phyloP scores from a whole-genome alignment of 768 basidiomycete genomes.

The Russula sp. region DNA sequence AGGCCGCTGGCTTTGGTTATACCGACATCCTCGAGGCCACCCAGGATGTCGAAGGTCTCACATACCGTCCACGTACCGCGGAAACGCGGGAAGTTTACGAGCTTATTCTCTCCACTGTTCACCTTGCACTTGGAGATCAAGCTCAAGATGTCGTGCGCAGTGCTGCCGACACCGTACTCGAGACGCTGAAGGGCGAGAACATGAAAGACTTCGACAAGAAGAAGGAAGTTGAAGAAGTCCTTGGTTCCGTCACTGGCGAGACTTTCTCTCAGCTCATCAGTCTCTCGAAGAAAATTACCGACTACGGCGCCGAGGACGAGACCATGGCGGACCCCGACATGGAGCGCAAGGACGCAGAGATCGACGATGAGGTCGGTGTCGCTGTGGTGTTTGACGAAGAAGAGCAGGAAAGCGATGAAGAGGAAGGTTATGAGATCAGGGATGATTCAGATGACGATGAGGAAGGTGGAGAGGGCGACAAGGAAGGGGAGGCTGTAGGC shows the following conservation, averaged over 20 bases:
- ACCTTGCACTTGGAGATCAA: slow-evolving; percentile 83
- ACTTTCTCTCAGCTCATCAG: slow-evolving; percentile 75
- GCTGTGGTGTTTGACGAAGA: slow-evolving; percentile 98
- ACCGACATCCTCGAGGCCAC: slow-evolving; percentile 93
- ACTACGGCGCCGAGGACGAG: slow-evolving; percentile 88
- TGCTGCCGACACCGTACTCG: slow-evolving; percentile 88
- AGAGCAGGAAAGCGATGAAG: slow-evolving; percentile 88
- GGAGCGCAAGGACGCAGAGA: slow-evolving; percentile 78
- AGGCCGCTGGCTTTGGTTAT: slow-evolving; percentile 62
- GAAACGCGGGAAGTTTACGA: slow-evolving; percentile 95
- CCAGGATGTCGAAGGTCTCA: slow-evolving; percentile 85
- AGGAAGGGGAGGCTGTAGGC: slow-evolving; percentile 35
- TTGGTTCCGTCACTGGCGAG: slow-evolving; percentile 61
- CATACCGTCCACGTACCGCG: slow-evolving; percentile 86
- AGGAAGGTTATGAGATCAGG: slow-evolving; percentile 78
- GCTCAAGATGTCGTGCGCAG: slow-evolving; percentile 93
- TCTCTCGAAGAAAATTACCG: slow-evolving; percentile 91
- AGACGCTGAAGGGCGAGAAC: slow-evolving; percentile 79
- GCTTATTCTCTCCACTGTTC: slow-evolving; percentile 77
- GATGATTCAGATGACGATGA: slow-evolving; percentile 78
- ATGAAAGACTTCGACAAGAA: slow-evolving; percentile 98
- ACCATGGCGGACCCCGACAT: slow-evolving; percentile 67
- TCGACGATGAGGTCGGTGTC: slow-evolving; percentile 95
- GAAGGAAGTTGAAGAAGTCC: slow-evolving; percentile 80
- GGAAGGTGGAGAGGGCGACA: slow-evolving; percentile 44